Evolutionary conservation across 2,329 filamentous ascomycete genomes (phyloP), one percentile per base, ranked within the genome.

Genomic region (Penicillium sp.): DNA sequence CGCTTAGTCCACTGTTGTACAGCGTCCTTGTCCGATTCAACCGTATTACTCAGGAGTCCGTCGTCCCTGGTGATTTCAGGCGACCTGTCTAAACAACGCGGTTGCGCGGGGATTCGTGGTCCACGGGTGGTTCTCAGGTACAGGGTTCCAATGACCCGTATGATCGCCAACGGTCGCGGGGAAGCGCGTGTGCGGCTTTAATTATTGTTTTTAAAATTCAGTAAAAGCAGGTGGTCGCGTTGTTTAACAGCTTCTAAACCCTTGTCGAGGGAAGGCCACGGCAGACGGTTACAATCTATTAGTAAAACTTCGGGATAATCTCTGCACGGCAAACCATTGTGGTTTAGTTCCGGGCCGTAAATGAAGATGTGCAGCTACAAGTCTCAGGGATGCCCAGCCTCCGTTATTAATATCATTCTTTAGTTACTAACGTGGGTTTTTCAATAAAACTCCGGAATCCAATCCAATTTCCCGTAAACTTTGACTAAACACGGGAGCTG

Each of bases 1-100:
- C 69, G 67, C 65, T 71, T 69, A 66, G 55, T 27, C 66, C 66
- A 47, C 39, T 33, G 48, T 50, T 50, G 48, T 50, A 50, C 42
- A 42, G 48, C 19, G 13, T 27, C 35, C 31, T 24, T 27, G 19
- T 29, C 50, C 42, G 27, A 53, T 53, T 53, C 39, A 22, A 22
- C 10, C 29, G 50, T 35, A 42, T 39, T 39, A 29, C 29, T 21
- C 31, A 19, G 10, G 16, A 39, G 8, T 50, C 22, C 6, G 27
- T 43, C 21, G 26, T 43, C 49, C 26, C n/a, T 52, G 37, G 49
- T 33, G 49, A 52, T 33, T 33, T 24, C 37, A 26, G n/a, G 45
- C 35, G 35, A 19, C 16, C 33, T 37, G 4, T 19, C n/a, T 22
- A 42, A 22, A 22, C 39, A 22, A 22, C 35, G n/a, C 35, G 35